Conservation (phyloP, 2,329 filamentous ascomycete genomes). For the Pseudogymnoascus sp. region DNA sequence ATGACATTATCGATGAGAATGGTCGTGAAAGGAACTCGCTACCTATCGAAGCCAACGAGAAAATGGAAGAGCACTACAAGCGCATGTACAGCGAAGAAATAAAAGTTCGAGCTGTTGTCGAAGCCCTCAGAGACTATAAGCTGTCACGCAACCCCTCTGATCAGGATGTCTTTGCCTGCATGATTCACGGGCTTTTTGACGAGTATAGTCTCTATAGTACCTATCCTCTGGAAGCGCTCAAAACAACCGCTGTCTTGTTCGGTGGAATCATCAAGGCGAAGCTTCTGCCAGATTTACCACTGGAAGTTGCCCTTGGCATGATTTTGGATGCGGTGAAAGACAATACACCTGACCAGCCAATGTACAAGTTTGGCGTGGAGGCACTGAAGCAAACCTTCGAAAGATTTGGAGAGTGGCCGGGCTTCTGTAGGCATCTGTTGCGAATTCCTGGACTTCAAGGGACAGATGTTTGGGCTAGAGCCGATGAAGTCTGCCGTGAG, state of each 20-base stretch:
- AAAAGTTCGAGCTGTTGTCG: conserved; percentile 77
- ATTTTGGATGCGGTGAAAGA: conserved; percentile 93
- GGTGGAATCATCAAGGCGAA: conserved; percentile 94
- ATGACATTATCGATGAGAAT: conserved; percentile 84
- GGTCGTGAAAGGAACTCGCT: conserved; percentile 75
- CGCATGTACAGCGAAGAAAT: conserved; percentile 93
- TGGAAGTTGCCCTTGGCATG: conserved; percentile 94
- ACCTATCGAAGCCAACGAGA: conserved; percentile 68
- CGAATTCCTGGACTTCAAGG: conserved; percentile 75
- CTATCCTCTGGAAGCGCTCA: conserved; percentile 91
- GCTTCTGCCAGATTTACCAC: conserved; percentile 78
- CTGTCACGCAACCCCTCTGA: conserved; percentile 74
- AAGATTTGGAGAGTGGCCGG: conserved; percentile 88
- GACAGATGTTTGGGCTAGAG: conserved; percentile 77
- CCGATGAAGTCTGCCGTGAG: conserved; percentile 69
- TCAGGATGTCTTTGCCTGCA: conserved; percentile 94
- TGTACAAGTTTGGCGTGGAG: conserved; percentile 98
- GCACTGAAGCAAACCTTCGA: conserved; percentile 82
- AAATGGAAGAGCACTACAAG: conserved; percentile 97
- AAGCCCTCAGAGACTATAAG: conserved; percentile 79
- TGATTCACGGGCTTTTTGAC: conserved; percentile 96
- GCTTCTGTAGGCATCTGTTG: conserved; percentile 78
- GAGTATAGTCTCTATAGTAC: conserved; percentile 94
- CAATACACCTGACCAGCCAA: conserved; percentile 71
- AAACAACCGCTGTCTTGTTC: conserved; percentile 92